Conservation (phyloP, 331 rosid genomes). For the Rosa hybrid region DNA sequence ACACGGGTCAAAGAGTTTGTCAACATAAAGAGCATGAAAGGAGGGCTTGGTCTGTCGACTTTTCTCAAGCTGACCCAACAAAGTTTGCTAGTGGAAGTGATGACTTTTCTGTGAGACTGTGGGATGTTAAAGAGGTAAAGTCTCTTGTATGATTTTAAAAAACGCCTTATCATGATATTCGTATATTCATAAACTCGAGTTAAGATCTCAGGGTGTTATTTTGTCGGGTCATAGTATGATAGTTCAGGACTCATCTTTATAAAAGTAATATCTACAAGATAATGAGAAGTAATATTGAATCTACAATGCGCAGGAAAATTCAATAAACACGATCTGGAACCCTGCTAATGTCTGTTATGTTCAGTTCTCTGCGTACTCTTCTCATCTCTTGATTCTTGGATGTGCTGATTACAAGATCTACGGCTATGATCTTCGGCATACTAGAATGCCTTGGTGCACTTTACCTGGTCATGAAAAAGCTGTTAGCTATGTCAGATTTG, state of each 20-base stretch:
- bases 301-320: conserved; percentile 46
- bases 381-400: conserved; percentile 58
- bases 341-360: conserved; percentile 72
- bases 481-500: conserved; percentile 66
- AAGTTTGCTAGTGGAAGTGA: conserved; percentile 84
- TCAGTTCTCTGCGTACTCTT: conserved; percentile 61
- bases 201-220: not conserved
- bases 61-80: conserved; percentile 60
- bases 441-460: conserved; percentile 70
- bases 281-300: not conserved
- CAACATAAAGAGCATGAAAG: conserved; percentile 62
- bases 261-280: not conserved
- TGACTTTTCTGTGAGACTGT: conserved; percentile 67
- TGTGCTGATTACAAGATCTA: conserved; percentile 69
- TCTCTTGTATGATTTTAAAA: not conserved
- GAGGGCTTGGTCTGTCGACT: conserved; percentile 82
- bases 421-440: conserved; percentile 73
- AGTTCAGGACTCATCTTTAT: not conserved
- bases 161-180: not conserved
- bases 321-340: conserved; percentile 53
- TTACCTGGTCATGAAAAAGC: conserved; percentile 66
- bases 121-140: conserved; percentile 63
- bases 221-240: not conserved
- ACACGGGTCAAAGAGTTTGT: conserved; percentile 53
- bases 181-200: not conserved